A percentile compares a stretch with the other conserved stretches of the same genome.
phyloP scores from a whole-genome alignment of 2,329 filamentous ascomycete species.

The Talaromyces verruculosus region DNA sequence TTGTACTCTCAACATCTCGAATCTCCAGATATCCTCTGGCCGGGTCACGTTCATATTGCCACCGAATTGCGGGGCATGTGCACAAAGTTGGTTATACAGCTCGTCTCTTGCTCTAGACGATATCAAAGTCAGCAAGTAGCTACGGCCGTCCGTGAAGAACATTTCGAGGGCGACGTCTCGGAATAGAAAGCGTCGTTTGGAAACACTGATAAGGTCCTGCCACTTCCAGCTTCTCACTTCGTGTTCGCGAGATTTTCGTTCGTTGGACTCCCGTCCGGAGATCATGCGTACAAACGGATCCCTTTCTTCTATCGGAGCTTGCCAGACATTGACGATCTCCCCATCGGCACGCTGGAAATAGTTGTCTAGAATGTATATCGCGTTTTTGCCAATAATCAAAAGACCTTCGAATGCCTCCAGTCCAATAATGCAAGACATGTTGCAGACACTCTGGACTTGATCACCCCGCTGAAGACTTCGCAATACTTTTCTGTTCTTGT shows the following conservation, averaged over 20 bases:
- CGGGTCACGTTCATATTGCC: slow-evolving; percentile 68
- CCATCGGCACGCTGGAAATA: slow-evolving; percentile 94
- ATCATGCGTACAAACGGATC: slow-evolving; percentile 96
- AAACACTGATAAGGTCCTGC: slow-evolving; percentile 91
- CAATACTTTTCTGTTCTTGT: slow-evolving; percentile 98
- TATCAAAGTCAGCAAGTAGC: slow-evolving; percentile 85
- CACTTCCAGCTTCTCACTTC: slow-evolving; percentile 90
- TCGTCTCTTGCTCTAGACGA: slow-evolving; percentile 74
- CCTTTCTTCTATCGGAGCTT: slow-evolving; percentile 86
- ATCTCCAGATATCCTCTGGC: slow-evolving; percentile 85
- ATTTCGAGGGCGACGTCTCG: slow-evolving; percentile 95
- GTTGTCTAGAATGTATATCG: slow-evolving; percentile 91
- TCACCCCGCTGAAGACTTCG: slow-evolving; percentile 86
- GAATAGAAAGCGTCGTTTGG: slow-evolving; percentile 91
- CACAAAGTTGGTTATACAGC: slow-evolving; percentile 71
- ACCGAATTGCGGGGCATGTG: slow-evolving; percentile 76
- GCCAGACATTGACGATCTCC: slow-evolving; percentile 95
- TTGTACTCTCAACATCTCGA: slow-evolving; percentile 75
- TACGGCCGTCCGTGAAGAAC: slow-evolving; percentile 95
- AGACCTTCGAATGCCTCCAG: slow-evolving; percentile 92
- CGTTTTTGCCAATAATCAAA: slow-evolving; percentile 86
- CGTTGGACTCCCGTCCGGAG: slow-evolving; percentile 68
- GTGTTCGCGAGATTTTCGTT: slow-evolving; percentile 64
- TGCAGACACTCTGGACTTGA: slow-evolving; percentile 89
- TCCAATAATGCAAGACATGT: slow-evolving; percentile 90